Evolutionary conservation across 805 yeast species (phyloP).

Genomic region (Monosporozyma unispora): DNA sequence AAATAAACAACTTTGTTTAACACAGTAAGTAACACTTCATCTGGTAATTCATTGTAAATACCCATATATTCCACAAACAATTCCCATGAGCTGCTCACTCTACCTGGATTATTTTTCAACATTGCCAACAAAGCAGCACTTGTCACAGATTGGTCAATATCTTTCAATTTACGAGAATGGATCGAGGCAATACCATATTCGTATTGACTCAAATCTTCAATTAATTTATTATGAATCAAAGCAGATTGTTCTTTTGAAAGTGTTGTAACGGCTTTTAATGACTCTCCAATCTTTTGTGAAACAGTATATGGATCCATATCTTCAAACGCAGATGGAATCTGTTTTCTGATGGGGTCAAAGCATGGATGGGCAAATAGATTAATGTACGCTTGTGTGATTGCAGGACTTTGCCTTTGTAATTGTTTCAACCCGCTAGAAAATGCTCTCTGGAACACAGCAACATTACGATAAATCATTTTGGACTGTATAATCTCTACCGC

Average conservation of each 20-base stretch:
- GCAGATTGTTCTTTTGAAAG: conserved; percentile 10
- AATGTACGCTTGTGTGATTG: conserved; percentile 2
- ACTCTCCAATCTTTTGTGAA: conserved; percentile 11
- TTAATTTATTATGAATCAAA: conserved; percentile 21
- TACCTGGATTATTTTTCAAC: conserved; percentile 41
- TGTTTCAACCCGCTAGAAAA: conserved; percentile 3
- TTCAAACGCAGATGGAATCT: conserved; percentile 4
- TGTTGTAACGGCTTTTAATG: conserved; percentile 4
- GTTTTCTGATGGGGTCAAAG: conserved; percentile 12
- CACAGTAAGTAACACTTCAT: conserved; percentile 24
- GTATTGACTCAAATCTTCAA: conserved; percentile 22
- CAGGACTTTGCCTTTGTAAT: background rate
- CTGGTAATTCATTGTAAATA: conserved; percentile 9
- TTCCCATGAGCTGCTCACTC: conserved; percentile 44
- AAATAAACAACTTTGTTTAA: conserved; percentile 33
- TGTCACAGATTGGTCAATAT: conserved; percentile 16
- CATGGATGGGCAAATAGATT: conserved; percentile 11
- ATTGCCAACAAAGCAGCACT: conserved; percentile 26
- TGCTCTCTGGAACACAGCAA: conserved; percentile 7
- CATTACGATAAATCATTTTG: conserved; percentile 5
- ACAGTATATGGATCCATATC: conserved; percentile 18
- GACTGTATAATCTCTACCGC: too few species aligned
- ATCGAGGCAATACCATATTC: conserved; percentile 29
- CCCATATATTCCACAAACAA: conserved; percentile 29
- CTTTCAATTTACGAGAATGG: conserved; percentile 22